A percentile compares a stretch with the other conserved stretches of the same genome.
Conservation (phyloP, 83 land plant species). For the Picea mariana region DNA sequence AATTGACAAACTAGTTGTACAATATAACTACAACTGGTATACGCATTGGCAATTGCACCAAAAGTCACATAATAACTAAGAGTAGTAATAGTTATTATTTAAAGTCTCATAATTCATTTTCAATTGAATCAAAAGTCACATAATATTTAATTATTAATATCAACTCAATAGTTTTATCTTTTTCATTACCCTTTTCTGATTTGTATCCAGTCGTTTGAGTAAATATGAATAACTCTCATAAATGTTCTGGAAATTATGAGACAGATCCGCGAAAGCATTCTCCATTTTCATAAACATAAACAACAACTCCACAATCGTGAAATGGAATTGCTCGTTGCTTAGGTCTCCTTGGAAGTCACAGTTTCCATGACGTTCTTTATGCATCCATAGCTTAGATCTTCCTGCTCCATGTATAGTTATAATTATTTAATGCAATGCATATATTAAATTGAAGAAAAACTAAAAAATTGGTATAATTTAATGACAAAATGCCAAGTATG, state of each 20-base stretch:
- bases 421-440: too few relatives aligned
- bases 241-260: constrained; percentile 24
- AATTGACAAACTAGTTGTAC: too few relatives aligned
- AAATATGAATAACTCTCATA: constrained; percentile 28
- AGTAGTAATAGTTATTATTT: too few relatives aligned
- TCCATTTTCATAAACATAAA: constrained; percentile 11
- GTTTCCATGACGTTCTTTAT: constrained; percentile 19
- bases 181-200: constrained; percentile 28
- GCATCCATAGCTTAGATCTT: constrained; percentile 20
- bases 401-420: constrained; percentile 36
- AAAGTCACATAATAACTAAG: neutral
- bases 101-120: too few relatives aligned
- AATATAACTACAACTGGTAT: too few relatives aligned
- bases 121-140: too few relatives aligned
- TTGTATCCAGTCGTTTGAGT: constrained; percentile 33
- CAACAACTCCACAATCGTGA: constrained; percentile 3
- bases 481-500: too few relatives aligned
- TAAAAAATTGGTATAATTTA: too few relatives aligned
- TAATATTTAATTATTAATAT: too few relatives aligned
- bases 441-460: too few relatives aligned
- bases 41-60: too few relatives aligned
- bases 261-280: constrained; percentile 26
- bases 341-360: neutral
- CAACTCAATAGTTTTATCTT: constrained; percentile 14
- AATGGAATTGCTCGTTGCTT: neutral